Base-by-base conservation (phyloP, 2,329 filamentous ascomycete species). In the Aspergillus quadrilineatus region DNA sequence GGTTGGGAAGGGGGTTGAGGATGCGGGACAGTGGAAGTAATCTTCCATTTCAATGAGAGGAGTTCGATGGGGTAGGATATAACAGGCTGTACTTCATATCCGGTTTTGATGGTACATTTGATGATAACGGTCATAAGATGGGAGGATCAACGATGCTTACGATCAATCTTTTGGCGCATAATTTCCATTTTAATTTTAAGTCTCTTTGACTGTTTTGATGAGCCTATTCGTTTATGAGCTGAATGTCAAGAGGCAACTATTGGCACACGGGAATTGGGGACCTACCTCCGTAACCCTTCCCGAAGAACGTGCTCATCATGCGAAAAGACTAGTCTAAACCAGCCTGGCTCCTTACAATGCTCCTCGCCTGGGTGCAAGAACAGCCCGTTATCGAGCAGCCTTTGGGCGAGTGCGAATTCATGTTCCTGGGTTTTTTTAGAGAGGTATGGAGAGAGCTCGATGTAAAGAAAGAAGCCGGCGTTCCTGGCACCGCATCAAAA, bases 1-100 rank as follows among this genome's bases (percentile, higher is more conserved):
- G 46, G 75, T 85, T 2, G 78, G 79, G 12, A 78, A 81, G 70
- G 82, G 83, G 0, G 78, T 82, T 6, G 82, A 85, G 71, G 74
- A 84, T 64, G 83, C 83, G 9, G 83, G 84, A 3, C 71, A 85
- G 66, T 84, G 82, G 82, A 69, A 59, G 45, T 67, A 48, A 57
- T 39, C 5, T 29, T 12, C 22, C 22, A 22, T 22, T 22, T 22
- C 22, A 22, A 22, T 22, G 22, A 22, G 22, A 22, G 22, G 22
- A 22, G 22, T 22, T 22, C 22, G 22, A 3, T 22, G 22, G 22
- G 22, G 3, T 22, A 22, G 22, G 22, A 22, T 22, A 22, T 22
- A 22, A 3, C 22, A 22, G 22, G 22, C 2, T 22, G 22, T 22
- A 22, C 22, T 22, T 4, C 22, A 22, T 22, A 22, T 22, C 22